phyloP scores from a whole-genome alignment of 75 land plant species.

The Isoetes taiwanensis region DNA sequence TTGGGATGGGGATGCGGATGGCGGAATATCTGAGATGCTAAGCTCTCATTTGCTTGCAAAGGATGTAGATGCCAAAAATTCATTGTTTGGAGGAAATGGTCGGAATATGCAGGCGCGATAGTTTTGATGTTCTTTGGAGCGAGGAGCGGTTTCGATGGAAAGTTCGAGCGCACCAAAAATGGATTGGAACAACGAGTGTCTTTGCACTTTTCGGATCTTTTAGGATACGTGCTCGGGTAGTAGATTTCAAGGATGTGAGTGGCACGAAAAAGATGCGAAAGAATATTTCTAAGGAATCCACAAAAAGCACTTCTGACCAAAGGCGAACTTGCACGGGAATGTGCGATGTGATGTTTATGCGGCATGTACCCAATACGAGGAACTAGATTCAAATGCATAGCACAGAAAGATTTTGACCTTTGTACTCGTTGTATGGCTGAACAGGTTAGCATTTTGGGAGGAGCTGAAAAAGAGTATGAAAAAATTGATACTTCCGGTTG shows the following conservation, averaged over 20 bases:
- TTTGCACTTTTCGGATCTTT: constrained; percentile 19
- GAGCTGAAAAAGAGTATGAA: too few relatives aligned
- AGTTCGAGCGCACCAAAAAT: constrained; percentile 16
- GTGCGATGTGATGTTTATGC: constrained; percentile 28
- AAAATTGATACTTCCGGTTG: too few relatives aligned
- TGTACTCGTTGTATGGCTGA: too few relatives aligned
- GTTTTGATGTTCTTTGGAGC: constrained; percentile 18
- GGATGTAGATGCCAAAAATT: constrained; percentile 34
- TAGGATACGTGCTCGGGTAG: constrained; percentile 18
- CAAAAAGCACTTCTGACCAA: too few relatives aligned
- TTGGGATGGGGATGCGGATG: constrained; percentile 96
- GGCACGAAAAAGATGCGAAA: neutral
- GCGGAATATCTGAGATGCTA: constrained; percentile 92
- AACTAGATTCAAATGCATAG: constrained; percentile 23
- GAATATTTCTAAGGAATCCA: neutral
- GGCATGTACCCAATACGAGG: constrained; percentile 21
- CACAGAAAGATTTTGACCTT: too few relatives aligned
- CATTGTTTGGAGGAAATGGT: constrained; percentile 54
- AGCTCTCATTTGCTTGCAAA: constrained; percentile 48
- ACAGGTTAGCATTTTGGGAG: too few relatives aligned
- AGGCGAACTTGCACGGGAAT: too few relatives aligned
- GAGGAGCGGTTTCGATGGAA: constrained; percentile 18
- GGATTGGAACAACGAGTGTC: constrained; percentile 29
- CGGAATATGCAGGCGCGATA: constrained; percentile 23
- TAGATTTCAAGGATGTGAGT: constrained; percentile 11